phyloP scores from a whole-genome alignment of 2,329 filamentous ascomycete genomes.

The Didymella keratinophila region DNA sequence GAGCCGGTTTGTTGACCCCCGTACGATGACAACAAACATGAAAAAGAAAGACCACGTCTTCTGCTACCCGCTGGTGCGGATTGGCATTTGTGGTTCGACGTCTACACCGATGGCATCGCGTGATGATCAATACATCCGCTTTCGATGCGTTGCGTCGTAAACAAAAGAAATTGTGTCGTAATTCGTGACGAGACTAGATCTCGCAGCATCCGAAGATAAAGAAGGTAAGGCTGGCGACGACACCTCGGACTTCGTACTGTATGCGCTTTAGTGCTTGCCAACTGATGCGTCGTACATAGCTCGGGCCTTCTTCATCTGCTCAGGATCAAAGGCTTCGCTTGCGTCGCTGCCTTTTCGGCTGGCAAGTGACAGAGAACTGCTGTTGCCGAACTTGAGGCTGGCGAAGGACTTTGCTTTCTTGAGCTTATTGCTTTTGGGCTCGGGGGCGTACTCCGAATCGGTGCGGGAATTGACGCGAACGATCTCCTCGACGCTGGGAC shows the following conservation, averaged over 20 bases:
- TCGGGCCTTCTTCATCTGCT: slow-evolving; percentile 50
- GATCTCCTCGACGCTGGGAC: slow-evolving; percentile 60
- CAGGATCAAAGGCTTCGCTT: slow-evolving; percentile 42
- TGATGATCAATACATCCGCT: slow-evolving; percentile 8
- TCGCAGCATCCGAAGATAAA: slow-evolving; percentile 1
- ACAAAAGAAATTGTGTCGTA: slow-evolving; percentile 30
- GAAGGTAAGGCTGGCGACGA: too few relatives aligned
- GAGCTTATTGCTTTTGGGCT: slow-evolving; percentile 44
- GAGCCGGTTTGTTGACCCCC: neutral
- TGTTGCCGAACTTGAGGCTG: slow-evolving; percentile 41
- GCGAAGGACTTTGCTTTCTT: slow-evolving; percentile 50
- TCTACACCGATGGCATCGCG: slow-evolving; percentile 6
- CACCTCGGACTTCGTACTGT: neutral
- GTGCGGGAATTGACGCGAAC: slow-evolving; percentile 42
- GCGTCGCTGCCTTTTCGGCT: slow-evolving; percentile 47
- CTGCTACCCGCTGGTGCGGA: neutral
- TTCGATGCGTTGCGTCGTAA: slow-evolving; percentile 27
- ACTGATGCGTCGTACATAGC: slow-evolving; percentile 45
- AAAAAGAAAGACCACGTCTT: slow-evolving; percentile 11
- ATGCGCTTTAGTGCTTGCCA: slow-evolving; percentile 22
- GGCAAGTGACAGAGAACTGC: slow-evolving; percentile 42
- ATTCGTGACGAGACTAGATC: slow-evolving; percentile 24
- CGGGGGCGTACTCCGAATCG: slow-evolving; percentile 27
- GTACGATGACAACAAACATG: slow-evolving; percentile 11
- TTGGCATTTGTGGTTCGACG: slow-evolving; percentile 3